Evolutionary conservation across 2,329 filamentous ascomycete genomes (phyloP).

Genomic region (Arthrobotrys sphaeroides): DNA sequence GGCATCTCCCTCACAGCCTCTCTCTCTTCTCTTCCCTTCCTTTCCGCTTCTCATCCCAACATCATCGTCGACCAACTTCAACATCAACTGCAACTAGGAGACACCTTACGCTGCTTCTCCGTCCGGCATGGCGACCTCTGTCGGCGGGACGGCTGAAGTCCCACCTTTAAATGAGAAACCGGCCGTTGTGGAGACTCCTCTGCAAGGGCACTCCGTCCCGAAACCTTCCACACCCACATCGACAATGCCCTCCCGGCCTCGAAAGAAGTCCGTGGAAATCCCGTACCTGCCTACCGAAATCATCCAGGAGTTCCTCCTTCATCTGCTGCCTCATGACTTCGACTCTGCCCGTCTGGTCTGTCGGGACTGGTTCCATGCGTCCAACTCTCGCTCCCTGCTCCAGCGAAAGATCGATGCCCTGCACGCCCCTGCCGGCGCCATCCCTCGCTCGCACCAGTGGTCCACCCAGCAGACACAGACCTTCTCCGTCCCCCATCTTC

Average conservation of each 20-base stretch:
- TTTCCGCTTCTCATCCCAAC: background rate
- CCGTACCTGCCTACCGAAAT: constrained; percentile 55
- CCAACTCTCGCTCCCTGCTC: constrained; percentile 53
- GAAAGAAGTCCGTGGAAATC: constrained; percentile 9
- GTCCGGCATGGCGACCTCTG: constrained; percentile 18
- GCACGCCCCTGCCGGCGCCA: constrained; percentile 32
- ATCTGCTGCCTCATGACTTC: constrained; percentile 55
- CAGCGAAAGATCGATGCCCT: constrained; percentile 47
- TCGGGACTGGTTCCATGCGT: constrained; percentile 54
- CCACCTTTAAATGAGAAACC: constrained; percentile 13
- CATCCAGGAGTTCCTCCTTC: constrained; percentile 55
- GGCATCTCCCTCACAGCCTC: background rate
- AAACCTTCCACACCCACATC: background rate
- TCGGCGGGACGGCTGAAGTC: constrained; percentile 15
- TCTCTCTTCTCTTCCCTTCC: background rate
- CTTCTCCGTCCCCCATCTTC: constrained; percentile 52
- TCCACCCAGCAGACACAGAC: constrained; percentile 22
- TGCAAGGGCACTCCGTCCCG: constrained; percentile 40
- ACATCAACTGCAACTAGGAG: background rate
- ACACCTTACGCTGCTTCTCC: too few relatives aligned
- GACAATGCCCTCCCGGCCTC: background rate
- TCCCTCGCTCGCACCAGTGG: constrained; percentile 41
- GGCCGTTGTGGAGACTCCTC: constrained; percentile 21
- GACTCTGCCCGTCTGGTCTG: constrained; percentile 55
- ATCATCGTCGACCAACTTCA: background rate